phyloP scores from a whole-genome alignment of 2,329 filamentous ascomycete species.

The Phoma herbarum region DNA sequence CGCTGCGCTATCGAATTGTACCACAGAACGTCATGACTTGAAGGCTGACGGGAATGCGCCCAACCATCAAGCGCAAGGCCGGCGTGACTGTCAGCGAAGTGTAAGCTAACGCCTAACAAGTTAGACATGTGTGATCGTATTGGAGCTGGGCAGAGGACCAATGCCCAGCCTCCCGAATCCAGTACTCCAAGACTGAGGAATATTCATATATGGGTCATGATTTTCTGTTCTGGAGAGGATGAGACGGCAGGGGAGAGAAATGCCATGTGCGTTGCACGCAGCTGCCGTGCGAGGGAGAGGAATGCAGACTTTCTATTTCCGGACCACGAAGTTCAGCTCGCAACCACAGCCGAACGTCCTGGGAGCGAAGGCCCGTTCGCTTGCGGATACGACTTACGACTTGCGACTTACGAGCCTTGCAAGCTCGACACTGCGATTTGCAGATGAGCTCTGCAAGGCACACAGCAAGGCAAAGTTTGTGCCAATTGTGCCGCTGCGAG shows the following conservation, averaged over 20 bases:
- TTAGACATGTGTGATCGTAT: background rate
- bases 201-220: background rate
- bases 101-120: conserved; percentile 2
- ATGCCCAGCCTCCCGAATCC: conserved; percentile 5
- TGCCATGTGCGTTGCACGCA: conserved; percentile 20
- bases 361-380: background rate
- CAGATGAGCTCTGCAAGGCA: background rate
- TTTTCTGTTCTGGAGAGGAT: too few relatives aligned
- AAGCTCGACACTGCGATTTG: background rate
- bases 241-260: too few relatives aligned
- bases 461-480: background rate
- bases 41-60: conserved; percentile 4
- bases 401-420: background rate
- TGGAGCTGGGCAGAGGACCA: conserved; percentile 3
- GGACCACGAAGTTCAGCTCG: background rate
- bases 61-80: background rate
- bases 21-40: conserved; percentile 17
- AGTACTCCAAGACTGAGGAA: background rate
- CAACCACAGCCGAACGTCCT: background rate
- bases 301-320: conserved; percentile 7
- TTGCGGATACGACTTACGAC: conserved; percentile 1
- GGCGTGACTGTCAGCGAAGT: background rate
- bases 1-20: conserved; percentile 13
- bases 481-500: background rate
- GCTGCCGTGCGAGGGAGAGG: conserved; percentile 4